These are phyloP conservation scores for Zymoseptoria ardabiliae DNA, from an alignment of 2,329 filamentous ascomycete genomes.

Conservation along the genomic window DNA sequence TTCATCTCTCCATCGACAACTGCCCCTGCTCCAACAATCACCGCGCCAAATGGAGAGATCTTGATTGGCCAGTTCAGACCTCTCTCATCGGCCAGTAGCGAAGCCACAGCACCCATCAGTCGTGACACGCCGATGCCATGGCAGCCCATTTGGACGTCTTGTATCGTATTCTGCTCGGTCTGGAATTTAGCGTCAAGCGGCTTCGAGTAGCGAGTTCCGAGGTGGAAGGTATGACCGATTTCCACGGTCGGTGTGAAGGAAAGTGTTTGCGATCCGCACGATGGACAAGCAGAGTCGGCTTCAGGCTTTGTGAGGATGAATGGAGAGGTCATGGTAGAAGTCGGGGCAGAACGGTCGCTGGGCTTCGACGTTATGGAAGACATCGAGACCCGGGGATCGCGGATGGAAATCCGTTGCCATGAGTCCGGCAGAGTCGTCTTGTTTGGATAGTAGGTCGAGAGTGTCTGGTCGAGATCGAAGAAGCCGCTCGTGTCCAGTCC, in stretches of 20 bases:
- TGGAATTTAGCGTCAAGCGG: constrained; percentile 60
- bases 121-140: constrained; percentile 91
- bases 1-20: constrained; percentile 12
- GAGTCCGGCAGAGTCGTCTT: neutral
- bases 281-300: constrained; percentile 64
- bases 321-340: constrained; percentile 14
- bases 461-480: neutral
- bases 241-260: constrained; percentile 70
- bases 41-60: constrained; percentile 77
- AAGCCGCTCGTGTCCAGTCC: constrained; percentile 58
- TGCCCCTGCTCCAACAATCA: constrained; percentile 48
- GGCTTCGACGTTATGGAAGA: neutral
- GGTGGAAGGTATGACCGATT: constrained; percentile 88
- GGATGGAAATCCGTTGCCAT: constrained; percentile 2
- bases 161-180: constrained; percentile 31
- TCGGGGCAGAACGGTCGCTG: neutral
- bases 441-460: neutral
- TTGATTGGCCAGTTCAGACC: constrained; percentile 82
- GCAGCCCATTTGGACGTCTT: constrained; percentile 84
- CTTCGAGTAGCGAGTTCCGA: constrained; percentile 79
- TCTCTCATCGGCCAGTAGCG: constrained; percentile 60
- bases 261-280: constrained; percentile 53
- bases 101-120: constrained; percentile 78
- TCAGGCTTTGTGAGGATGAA: constrained; percentile 60
- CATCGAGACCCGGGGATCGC: constrained; percentile 11